These are phyloP conservation scores for Aphanomyces euteiches DNA, from an alignment of 352 stramenopile species.

Conservation along the genomic window DNA sequence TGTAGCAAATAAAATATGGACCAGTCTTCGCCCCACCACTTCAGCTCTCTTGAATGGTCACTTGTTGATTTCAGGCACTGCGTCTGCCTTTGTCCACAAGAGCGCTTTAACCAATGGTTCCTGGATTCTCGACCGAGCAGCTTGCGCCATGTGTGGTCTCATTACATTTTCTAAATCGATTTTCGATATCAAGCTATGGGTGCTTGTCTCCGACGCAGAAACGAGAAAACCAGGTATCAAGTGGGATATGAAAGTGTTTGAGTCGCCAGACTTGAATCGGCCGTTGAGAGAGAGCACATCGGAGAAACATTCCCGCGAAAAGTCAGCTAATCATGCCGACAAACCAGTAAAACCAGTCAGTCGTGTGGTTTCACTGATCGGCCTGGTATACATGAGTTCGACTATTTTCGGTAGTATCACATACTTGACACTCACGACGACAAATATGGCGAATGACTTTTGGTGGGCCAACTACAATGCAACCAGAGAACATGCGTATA, in stretches of 20 bases:
- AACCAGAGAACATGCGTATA: not conserved
- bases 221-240: too few species aligned
- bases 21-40: too few species aligned
- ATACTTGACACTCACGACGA: slow-evolving; percentile 1
- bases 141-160: not conserved
- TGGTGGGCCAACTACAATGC: slow-evolving; percentile 21
- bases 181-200: not conserved
- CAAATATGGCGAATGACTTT: slow-evolving; percentile 25
- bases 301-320: too few species aligned
- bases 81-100: not conserved
- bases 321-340: too few species aligned
- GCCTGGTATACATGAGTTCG: not conserved
- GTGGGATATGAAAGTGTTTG: too few species aligned
- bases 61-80: not conserved
- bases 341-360: too few species aligned
- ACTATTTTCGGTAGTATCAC: slow-evolving; percentile 13
- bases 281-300: too few species aligned
- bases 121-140: not conserved
- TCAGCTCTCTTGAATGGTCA: too few species aligned
- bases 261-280: too few species aligned
- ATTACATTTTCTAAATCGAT: not conserved
- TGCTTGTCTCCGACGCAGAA: too few species aligned
- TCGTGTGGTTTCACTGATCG: not conserved
- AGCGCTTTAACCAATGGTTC: not conserved
- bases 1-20: not conserved